Evolutionary conservation across 192 early-diverging fungal genomes (phyloP), one percentile per base, ranked within the genome.

Genomic region (Backusella tarrabulga): DNA sequence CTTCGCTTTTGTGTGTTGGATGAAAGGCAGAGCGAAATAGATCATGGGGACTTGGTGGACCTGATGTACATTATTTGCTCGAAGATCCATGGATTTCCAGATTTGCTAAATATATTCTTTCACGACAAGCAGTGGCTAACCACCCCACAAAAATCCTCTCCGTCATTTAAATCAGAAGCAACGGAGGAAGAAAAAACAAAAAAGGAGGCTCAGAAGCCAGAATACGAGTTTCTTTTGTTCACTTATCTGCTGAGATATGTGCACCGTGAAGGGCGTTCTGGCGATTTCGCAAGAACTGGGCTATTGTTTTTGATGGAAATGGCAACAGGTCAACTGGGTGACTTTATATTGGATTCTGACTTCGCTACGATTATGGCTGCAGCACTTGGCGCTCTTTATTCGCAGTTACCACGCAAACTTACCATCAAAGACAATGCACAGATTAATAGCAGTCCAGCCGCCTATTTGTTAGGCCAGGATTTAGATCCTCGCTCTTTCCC

Each of bases 201-300:
- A 38, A 44, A 63, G 56, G 56, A 63, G 56, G 9, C 56, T 14
- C 56, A 63, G 4, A 44, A 32, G 17, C 84, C 84, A 12, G 89
- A 89, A 66, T 95, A 90, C 77, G 92, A 96, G 71, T 98, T 96
- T 77, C 81, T 95, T 23, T 81, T 99, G 8, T 97, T 97, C 74
- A 93, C 95, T 23, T 96, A 99, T 67, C 85, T 99, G 42, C 81
- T 97, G 38, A 89, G 87, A 73, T 97, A 93, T 84, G 86, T 99
- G 15, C 96, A 99, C 77, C 85, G 90, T 34, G 96, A 97, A 74
- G 96, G 95, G 34, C 87, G 91, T 67, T 83, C 89, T 12, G 93
- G 93, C 17, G 97, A 99, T 76, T 93, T 92, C 73, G 96, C 96
- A 1, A 84, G 97, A 44, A 94, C 94, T 36, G 94, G 94, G 35